Percentiles rank a stretch among this genome's conserved stretches.
Evolutionary conservation across 1,284 basidiomycete species (phyloP).

Genomic region (Papiliotrema terrestris): DNA sequence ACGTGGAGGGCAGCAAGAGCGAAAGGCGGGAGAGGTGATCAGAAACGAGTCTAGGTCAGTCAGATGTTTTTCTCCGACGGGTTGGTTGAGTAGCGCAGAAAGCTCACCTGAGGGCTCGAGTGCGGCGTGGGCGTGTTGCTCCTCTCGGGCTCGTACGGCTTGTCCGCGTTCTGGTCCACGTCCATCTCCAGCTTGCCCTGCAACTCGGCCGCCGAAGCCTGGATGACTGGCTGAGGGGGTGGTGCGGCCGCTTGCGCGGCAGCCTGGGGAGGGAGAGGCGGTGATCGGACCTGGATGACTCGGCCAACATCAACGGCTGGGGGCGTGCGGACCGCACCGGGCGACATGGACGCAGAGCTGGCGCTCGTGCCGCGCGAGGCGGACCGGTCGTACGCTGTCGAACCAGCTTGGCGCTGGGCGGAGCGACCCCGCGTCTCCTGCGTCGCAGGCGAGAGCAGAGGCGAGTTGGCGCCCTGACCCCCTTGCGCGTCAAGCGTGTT

Average conservation of each 20-base stretch:
- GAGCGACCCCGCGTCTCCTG: constrained; percentile 11
- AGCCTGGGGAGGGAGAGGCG: background rate
- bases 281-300: background rate
- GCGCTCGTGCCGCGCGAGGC: constrained; percentile 31
- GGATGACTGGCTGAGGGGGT: background rate
- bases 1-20: background rate
- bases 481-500: background rate
- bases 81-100: background rate
- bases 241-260: background rate
- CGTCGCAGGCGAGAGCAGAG: constrained; percentile 7
- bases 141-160: constrained; percentile 36
- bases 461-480: constrained; percentile 2
- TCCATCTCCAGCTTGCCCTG: constrained; percentile 21
- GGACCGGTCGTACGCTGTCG: constrained; percentile 28
- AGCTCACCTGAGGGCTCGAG: constrained; percentile 50
- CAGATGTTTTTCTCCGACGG: constrained; percentile 7
- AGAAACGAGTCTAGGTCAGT: constrained; percentile 20
- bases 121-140: constrained; percentile 49
- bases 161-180: constrained; percentile 33
- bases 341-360: constrained; percentile 24
- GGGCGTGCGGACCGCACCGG: constrained; percentile 23
- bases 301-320: constrained; percentile 6
- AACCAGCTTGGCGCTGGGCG: constrained; percentile 27
- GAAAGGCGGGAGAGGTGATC: background rate
- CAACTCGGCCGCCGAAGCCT: background rate